These are phyloP conservation scores for Candida frijolesensis DNA, from an alignment of 1,139 yeast genomes.

Conservation along the genomic window DNA sequence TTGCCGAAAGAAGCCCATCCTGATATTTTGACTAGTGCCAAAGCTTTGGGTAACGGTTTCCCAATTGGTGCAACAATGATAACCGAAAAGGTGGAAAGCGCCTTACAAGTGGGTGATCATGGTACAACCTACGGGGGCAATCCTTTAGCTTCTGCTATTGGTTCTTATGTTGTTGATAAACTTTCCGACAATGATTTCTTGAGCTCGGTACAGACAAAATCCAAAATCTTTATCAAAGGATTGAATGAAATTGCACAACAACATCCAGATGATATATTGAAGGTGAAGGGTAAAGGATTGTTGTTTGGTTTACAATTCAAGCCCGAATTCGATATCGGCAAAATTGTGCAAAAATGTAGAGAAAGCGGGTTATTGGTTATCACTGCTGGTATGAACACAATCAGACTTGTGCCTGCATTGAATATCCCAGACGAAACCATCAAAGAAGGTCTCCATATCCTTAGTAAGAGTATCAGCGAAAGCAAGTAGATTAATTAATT, in stretches of 20 bases:
- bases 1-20: constrained; percentile 83
- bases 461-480: constrained; percentile 32
- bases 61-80: constrained; percentile 95
- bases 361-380: constrained; percentile 80
- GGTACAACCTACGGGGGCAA: constrained; percentile 99
- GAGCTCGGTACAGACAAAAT: constrained; percentile 57
- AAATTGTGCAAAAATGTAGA: constrained; percentile 67
- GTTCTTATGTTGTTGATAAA: constrained; percentile 69
- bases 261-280: constrained; percentile 56
- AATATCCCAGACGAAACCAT: constrained; percentile 74
- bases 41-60: constrained; percentile 96
- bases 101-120: constrained; percentile 86
- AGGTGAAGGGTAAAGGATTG: constrained; percentile 85
- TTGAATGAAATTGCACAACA: constrained; percentile 54
- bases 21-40: constrained; percentile 90
- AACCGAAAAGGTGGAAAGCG: constrained; percentile 72
- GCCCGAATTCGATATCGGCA: constrained; percentile 57
- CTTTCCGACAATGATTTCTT: constrained; percentile 65
- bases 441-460: constrained; percentile 67
- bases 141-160: constrained; percentile 86
- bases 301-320: constrained; percentile 80
- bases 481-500: not conserved
- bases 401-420: constrained; percentile 90
- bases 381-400: constrained; percentile 88
- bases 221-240: constrained; percentile 53